These are phyloP conservation scores for Xylaria palmicola DNA, from an alignment of 495 filamentous ascomycete species.

Conservation along the genomic window DNA sequence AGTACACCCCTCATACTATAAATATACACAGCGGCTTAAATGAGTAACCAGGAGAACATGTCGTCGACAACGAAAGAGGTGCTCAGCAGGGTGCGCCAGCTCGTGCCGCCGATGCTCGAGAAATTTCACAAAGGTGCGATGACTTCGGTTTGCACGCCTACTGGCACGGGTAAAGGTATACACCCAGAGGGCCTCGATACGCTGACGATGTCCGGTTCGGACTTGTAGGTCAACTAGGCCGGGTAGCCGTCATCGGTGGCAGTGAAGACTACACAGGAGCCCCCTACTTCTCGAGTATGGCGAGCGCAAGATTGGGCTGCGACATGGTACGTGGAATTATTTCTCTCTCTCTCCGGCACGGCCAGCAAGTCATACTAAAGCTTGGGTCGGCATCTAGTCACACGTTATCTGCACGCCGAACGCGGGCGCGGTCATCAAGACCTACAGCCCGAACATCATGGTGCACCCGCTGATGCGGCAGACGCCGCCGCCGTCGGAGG, in stretches of 20 bases:
- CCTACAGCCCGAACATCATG: slow-evolving; percentile 98
- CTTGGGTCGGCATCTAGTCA: slow-evolving; percentile 54
- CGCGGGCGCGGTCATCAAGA: slow-evolving; percentile 89
- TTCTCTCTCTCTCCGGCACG: neutral
- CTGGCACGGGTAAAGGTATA: neutral
- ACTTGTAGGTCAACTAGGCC: slow-evolving; percentile 76
- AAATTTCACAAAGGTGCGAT: slow-evolving; percentile 92
- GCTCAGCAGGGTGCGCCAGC: slow-evolving; percentile 77
- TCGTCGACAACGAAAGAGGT: slow-evolving; percentile 59
- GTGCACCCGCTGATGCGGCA: slow-evolving; percentile 95
- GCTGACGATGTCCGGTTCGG: slow-evolving; percentile 12
- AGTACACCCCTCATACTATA: neutral
- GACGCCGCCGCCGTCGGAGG: slow-evolving; percentile 38
- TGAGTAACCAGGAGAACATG: slow-evolving; percentile 37
- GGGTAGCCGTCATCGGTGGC: slow-evolving; percentile 92
- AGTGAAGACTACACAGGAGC: slow-evolving; percentile 96
- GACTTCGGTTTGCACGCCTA: neutral
- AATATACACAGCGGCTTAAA: slow-evolving; percentile 11
- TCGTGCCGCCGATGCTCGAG: slow-evolving; percentile 92
- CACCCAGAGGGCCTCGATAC: neutral
- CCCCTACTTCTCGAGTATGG: slow-evolving; percentile 97
- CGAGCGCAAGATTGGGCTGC: slow-evolving; percentile 81
- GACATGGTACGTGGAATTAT: slow-evolving; percentile 64
- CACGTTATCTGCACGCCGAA: slow-evolving; percentile 94
- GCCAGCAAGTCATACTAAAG: neutral